Evolutionary conservation across 345 rosid genomes (phyloP), one percentile per base, ranked within the genome.

Genomic region (Hirschfeldia incana): DNA sequence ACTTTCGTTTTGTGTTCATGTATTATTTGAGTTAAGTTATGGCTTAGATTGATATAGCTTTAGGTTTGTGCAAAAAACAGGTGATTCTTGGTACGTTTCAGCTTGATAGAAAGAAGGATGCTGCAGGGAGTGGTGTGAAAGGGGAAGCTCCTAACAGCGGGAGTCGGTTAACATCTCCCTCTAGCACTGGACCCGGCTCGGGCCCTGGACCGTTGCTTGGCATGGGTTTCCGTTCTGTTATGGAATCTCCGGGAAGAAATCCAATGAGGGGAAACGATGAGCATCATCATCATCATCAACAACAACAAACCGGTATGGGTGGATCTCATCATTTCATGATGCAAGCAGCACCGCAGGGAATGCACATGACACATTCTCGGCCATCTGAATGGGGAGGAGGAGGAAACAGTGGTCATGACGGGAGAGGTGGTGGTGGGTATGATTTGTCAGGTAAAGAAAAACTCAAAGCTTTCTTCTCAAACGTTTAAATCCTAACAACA

Each of bases 21-120:
- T 49, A 17, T 49, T 49, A 49, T 49, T 13, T 49, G 1, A 49
- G 57, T n/a, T 1, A 46, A 55, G 36, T 53, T 13, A 6, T 69
- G 74, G 55, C 39, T 58, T 72, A 1, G 30, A 36, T n/a, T 68
- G 42, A 78, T 65, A 78, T 65, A 2, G 3, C 36, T 30, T 72
- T 3, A 3, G 1, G n/a, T 61, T 51, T 79, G 69, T 61, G 46
- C 34, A 10, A 51, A 10, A 44, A 61, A 36, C 88, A 91, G 97
- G 91, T 91, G 58, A 87, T 89, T 81, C 87, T 91, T 32, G 97
- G 97, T 74, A 87, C 91, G 28, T 91, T 91, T 75, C 73, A 83
- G 81, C 55, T 89, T 37, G 91, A 88, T 66, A 57, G 83, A 73
- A 88, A 87, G 86, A 90, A 88, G 83, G 88, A 83, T 71, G 60